Evolutionary conservation across 441 rosid genomes (phyloP), one percentile per base, ranked within the genome.

Genomic region (Gossypium davidsonii): DNA sequence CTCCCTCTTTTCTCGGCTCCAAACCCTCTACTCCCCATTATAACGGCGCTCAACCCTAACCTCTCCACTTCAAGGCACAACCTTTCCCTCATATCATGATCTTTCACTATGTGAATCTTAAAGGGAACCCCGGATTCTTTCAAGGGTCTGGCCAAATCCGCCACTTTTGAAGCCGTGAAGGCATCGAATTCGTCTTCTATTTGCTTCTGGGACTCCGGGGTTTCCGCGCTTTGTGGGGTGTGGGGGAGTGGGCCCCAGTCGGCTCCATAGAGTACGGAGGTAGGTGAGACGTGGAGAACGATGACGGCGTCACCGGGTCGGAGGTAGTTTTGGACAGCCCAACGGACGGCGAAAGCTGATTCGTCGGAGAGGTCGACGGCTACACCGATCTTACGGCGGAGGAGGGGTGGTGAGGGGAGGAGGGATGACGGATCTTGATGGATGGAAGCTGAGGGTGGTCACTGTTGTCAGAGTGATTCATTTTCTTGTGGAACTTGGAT

Each of bases 281-380:
- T 93, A 5, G 97, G 94, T 57, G 94, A 86, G 6, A 93, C 98
- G 74, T 93, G 98, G 86, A 93, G 88, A 61, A 93, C 89, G 79
- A 93, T 79, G 63, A 91, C 97, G n/a, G 94, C 94, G 58, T 93
- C 97, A 0, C 96, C 98, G 1, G 96, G 96, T 55, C 98, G 94
- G 79, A 93, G 72, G 84, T 93, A 93, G 76, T 93, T 80, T 61
- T 85, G 74, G 55, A 91, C 92, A 11, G 97, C 88, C 98, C 98
- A 93, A 72, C 72, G 85, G 53, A 93, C 96, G 73, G 98, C 93
- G 78, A 76, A 82, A 26, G 98, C 91, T 14, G 89, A 84, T 46
- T 91, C 97, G 9, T 93, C 91, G 75, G 96, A 90, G 53, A 91
- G 94, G 80, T 93, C 97, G 39, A 93, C 88, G 1, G 97, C 98